These are phyloP conservation scores for Daldinia eschscholtzii DNA, from an alignment of 2,329 filamentous ascomycete species.

Conservation along the genomic window DNA sequence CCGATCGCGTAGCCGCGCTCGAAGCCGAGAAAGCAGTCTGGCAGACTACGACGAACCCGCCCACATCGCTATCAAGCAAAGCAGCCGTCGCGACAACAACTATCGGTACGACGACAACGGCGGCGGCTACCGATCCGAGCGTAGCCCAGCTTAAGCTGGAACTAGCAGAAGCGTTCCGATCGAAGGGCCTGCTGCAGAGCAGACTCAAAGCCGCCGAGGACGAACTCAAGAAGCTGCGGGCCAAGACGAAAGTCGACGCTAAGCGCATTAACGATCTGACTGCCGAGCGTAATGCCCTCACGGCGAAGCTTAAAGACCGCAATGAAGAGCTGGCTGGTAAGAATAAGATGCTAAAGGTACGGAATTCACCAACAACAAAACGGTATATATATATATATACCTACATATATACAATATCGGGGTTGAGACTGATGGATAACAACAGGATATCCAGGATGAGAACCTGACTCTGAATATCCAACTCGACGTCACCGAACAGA, in stretches of 20 bases:
- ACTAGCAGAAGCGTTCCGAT: conserved; percentile 80
- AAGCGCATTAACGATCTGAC: conserved; percentile 72
- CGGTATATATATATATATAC: too few relatives aligned
- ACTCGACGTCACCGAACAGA: conserved; percentile 86
- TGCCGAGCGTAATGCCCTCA: conserved; percentile 70
- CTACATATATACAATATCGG: background rate
- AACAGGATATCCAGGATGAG: conserved; percentile 88
- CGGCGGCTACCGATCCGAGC: conserved; percentile 50
- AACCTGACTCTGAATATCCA: conserved; percentile 89
- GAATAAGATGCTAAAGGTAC: conserved; percentile 81
- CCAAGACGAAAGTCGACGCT: conserved; percentile 69
- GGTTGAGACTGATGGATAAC: conserved; percentile 8
- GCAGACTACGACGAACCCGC: conserved; percentile 41
- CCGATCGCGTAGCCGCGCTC: conserved; percentile 72
- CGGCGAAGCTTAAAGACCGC: conserved; percentile 78
- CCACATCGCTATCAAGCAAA: conserved; percentile 5
- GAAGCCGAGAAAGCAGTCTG: conserved; percentile 67
- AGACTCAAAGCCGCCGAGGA: conserved; percentile 72
- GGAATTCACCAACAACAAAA: conserved; percentile 36
- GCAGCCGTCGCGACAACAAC: too few relatives aligned
- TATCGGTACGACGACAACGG: too few relatives aligned
- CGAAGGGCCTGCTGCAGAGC: conserved; percentile 75
- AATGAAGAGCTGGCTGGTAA: conserved; percentile 90
- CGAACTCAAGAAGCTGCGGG: conserved; percentile 74
- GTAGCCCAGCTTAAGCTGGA: conserved; percentile 72